Percentiles rank a stretch among this genome's conserved stretches.
phyloP scores from a whole-genome alignment of 2,329 filamentous ascomycete species.

The Ophiostoma ips region DNA sequence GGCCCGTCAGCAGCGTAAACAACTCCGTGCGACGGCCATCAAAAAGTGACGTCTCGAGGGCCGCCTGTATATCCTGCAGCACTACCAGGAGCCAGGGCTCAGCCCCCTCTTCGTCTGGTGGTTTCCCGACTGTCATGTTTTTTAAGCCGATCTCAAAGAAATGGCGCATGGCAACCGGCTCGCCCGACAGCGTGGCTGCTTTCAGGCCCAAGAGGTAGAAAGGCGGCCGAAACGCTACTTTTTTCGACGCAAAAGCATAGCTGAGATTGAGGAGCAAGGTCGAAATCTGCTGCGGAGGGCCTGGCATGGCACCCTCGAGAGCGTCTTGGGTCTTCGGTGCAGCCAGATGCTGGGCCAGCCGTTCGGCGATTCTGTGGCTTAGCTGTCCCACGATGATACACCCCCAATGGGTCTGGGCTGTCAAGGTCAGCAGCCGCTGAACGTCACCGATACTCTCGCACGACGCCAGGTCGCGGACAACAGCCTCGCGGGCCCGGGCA shows the following conservation, averaged over 20 bases:
- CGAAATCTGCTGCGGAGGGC: slow-evolving; percentile 3
- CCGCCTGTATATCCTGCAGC: background rate
- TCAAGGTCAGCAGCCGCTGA: slow-evolving; percentile 16
- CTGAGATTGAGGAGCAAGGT: slow-evolving; percentile 26
- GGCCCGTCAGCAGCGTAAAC: slow-evolving; percentile 14
- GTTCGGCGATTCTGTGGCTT: background rate
- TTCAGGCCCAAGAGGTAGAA: slow-evolving; percentile 14
- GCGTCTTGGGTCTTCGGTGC: too few species aligned
- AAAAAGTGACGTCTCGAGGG: background rate
- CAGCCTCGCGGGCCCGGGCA: background rate
- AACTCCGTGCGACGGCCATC: slow-evolving; percentile 9
- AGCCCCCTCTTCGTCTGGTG: too few species aligned
- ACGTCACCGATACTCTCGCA: slow-evolving; percentile 13
- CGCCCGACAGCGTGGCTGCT: slow-evolving; percentile 4
- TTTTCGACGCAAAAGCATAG: slow-evolving; percentile 17
- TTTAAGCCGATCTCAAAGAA: slow-evolving; percentile 12
- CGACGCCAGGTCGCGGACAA: slow-evolving; percentile 6
- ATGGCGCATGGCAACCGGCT: slow-evolving; percentile 8
- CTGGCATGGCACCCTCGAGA: too few species aligned
- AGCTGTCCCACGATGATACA: slow-evolving; percentile 8
- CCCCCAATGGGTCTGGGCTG: slow-evolving; percentile 13
- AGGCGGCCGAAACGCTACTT: slow-evolving; percentile 4
- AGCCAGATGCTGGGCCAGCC: background rate
- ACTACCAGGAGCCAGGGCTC: background rate
- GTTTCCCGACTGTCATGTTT: background rate